Evolutionary conservation across 2,329 filamentous ascomycete species (phyloP).

Genomic region (Boeremia exigua): DNA sequence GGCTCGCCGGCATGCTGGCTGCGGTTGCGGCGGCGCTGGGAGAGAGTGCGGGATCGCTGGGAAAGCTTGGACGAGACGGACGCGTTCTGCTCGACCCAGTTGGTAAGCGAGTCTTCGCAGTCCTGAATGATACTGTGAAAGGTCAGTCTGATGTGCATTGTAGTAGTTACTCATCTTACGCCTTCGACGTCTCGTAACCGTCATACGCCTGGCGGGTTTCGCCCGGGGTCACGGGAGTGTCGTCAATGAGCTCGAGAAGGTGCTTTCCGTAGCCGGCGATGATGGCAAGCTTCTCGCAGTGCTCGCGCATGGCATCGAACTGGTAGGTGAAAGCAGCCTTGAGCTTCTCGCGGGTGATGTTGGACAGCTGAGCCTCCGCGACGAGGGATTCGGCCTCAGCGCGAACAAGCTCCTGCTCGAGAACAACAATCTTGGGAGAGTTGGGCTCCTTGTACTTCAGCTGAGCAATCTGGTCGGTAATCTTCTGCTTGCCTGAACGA

Average conservation of each 20-base stretch:
- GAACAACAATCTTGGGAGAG: conserved; percentile 94
- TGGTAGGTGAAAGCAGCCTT: conserved; percentile 98
- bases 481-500: conserved; percentile 89
- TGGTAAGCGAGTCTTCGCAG: conserved; percentile 95
- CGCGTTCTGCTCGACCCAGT: conserved; percentile 93
- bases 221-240: conserved; percentile 94
- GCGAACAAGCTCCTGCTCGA: conserved; percentile 97
- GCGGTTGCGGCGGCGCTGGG: conserved; percentile 74
- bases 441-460: conserved; percentile 99
- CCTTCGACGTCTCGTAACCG: conserved; percentile 97
- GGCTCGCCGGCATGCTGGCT: conserved; percentile 71
- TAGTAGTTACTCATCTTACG: conserved; percentile 50
- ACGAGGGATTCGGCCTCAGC: conserved; percentile 99
- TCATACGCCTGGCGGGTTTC: conserved; percentile 97
- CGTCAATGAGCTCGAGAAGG: conserved; percentile 93
- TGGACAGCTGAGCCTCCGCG: conserved; percentile 95
- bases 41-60: conserved; percentile 83
- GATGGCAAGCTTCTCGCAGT: conserved; percentile 97
- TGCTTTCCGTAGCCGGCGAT: conserved; percentile 98
- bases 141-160: conserved; percentile 21
- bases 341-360: conserved; percentile 99
- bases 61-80: conserved; percentile 88
- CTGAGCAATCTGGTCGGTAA: conserved; percentile 97
- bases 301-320: conserved; percentile 95
- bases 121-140: conserved; percentile 85